Evolutionary conservation across 805 yeast species (phyloP).

Genomic region (Suhomyces faveliae): DNA sequence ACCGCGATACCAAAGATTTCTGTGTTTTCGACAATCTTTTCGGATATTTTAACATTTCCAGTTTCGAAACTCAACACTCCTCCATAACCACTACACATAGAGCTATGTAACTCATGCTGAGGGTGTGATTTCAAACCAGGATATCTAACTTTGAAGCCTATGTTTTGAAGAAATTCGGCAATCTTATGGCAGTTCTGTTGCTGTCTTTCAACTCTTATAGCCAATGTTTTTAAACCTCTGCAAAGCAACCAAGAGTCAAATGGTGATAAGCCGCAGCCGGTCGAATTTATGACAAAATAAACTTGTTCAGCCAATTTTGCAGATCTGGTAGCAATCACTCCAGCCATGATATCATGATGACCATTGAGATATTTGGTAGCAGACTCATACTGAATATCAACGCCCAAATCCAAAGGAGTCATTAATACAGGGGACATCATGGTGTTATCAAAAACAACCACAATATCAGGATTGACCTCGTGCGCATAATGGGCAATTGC

Average conservation of each 20-base stretch:
- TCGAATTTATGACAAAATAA: slow-evolving; percentile 78
- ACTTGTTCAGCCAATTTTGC: slow-evolving; percentile 64
- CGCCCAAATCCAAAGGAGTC: slow-evolving; percentile 83
- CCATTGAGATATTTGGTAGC: slow-evolving; percentile 93
- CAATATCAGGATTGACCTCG: slow-evolving; percentile 58
- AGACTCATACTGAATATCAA: slow-evolving; percentile 88
- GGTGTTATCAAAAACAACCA: slow-evolving; percentile 89
- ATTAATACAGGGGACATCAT: slow-evolving; percentile 92
- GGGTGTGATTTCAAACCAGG: slow-evolving; percentile 85
- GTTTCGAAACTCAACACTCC: slow-evolving; percentile 90
- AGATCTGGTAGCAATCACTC: slow-evolving; percentile 72
- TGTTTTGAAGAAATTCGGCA: slow-evolving; percentile 66
- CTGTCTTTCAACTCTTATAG: slow-evolving; percentile 79
- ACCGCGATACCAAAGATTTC: slow-evolving; percentile 85
- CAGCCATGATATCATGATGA: slow-evolving; percentile 97
- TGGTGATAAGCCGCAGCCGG: slow-evolving; percentile 90
- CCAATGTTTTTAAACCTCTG: slow-evolving; percentile 85
- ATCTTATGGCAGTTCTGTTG: slow-evolving; percentile 75
- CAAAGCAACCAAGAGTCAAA: slow-evolving; percentile 88
- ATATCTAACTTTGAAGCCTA: slow-evolving; percentile 77
- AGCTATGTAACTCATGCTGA: slow-evolving; percentile 72
- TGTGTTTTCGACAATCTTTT: slow-evolving; percentile 71
- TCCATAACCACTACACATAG: slow-evolving; percentile 81
- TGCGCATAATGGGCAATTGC: slow-evolving; percentile 68
- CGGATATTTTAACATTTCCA: slow-evolving; percentile 64